Evolutionary conservation across 176 grass and related monocot species (phyloP), one percentile per base, ranked within the genome.

Genomic region (Poa annua): DNA sequence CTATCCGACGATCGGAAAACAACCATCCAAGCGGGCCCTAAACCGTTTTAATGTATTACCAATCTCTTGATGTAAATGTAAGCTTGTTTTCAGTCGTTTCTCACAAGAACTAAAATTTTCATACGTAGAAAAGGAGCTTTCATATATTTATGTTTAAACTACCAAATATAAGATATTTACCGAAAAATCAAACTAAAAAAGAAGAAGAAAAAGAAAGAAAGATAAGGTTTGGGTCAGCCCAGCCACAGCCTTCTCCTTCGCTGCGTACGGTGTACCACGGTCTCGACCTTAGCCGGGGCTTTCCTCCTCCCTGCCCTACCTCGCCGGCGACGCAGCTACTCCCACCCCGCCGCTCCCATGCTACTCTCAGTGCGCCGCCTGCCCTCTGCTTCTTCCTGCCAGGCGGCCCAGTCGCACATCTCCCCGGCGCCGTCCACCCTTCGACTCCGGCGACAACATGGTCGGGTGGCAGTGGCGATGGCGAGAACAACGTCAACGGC

Each of bases 221-320:
- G 71, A 74, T 74, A 74, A 74, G 47, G 71, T 51, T 33, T 74
- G 47, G 71, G 71, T 48, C 16, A 74, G 44, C 22, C 68, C 70
- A 49, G 71, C 71, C 71, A 74, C 71, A 33, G 19, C 71, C 71
- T 67, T 26, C 22, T 48, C 69, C 44, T 15, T 73, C 44, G 44
- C 42, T 25, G 70, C 3, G 22, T 16, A 50, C 42, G 21, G 70
- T 1, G 70, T 16, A 73, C 70, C 66, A 73, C 24, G 15, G 71
- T 33, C 8, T 14, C 45, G 71, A 74, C 14, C 45, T 52, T 48
- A 74, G 45, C 47, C 44, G 70, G 42, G 42, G 42, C 24, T 16
- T 29, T 26, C 0, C 15, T 33, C 25, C 47, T 73, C 70, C 7
- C 14, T 73, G 62, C 64, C 64, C 64, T 20, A 52, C 71, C 47